Evolutionary conservation across 208 protist genomes (phyloP).

Genomic region (Acanthamoeba triangularis): DNA sequence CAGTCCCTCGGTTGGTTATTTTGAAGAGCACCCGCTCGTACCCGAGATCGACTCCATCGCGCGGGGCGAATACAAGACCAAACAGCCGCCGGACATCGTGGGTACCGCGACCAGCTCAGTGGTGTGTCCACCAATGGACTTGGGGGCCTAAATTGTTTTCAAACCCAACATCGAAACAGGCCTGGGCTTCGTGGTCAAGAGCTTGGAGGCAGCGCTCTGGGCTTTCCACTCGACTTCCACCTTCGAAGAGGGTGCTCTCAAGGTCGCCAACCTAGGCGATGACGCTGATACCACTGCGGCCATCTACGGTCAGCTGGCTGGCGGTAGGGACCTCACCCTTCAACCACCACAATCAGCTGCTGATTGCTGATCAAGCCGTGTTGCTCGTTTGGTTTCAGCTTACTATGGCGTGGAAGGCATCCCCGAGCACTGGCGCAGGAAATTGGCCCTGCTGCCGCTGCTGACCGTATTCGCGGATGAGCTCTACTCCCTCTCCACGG

Average conservation of each 20-base stretch:
- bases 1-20: neutral
- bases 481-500: neutral
- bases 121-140: too few relatives aligned
- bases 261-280: conserved; percentile 67
- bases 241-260: conserved; percentile 20
- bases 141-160: too few relatives aligned
- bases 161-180: neutral
- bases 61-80: conserved; percentile 49
- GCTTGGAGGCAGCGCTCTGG: conserved; percentile 61
- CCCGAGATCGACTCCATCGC: conserved; percentile 32
- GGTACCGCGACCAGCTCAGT: too few relatives aligned
- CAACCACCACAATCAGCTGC: neutral
- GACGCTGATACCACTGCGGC: conserved; percentile 67
- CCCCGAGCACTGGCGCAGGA: conserved; percentile 35
- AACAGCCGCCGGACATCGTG: conserved; percentile 33
- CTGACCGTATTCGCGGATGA: conserved; percentile 41
- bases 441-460: conserved; percentile 17
- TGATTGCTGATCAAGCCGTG: neutral
- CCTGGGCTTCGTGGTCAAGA: neutral
- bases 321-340: neutral
- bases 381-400: neutral
- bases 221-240: conserved; percentile 13
- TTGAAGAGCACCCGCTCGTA: neutral
- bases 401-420: conserved; percentile 73
- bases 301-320: conserved; percentile 75